Evolutionary conservation across 2,329 filamentous ascomycete genomes (phyloP).

Genomic region (Claviceps sp.): DNA sequence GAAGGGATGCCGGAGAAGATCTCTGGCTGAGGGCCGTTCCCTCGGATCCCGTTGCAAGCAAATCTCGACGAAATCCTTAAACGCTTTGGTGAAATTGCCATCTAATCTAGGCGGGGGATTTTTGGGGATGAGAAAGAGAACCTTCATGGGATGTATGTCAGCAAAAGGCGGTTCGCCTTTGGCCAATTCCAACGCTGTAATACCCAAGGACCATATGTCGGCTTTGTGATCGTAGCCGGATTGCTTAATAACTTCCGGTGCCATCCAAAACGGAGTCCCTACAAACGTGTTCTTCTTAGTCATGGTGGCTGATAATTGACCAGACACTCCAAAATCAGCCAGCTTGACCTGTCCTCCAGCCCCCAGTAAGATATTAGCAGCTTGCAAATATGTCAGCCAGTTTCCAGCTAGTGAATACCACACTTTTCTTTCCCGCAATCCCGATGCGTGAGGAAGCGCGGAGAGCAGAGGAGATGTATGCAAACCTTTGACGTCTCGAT

Average conservation of each 20-base stretch:
- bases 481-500: slow-evolving; percentile 85
- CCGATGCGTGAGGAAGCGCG: no score
- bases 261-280: slow-evolving; percentile 98
- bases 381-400: slow-evolving; percentile 27
- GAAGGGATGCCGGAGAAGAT: slow-evolving; percentile 81
- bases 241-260: slow-evolving; percentile 96
- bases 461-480: background rate
- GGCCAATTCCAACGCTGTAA: slow-evolving; percentile 84
- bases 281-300: slow-evolving; percentile 99
- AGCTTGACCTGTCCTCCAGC: slow-evolving; percentile 92
- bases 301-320: slow-evolving; percentile 93
- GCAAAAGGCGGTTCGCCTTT: slow-evolving; percentile 89
- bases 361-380: slow-evolving; percentile 82
- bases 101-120: slow-evolving; percentile 74
- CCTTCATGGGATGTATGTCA: slow-evolving; percentile 97
- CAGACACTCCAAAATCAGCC: slow-evolving; percentile 93
- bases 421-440: background rate
- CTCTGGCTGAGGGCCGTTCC: slow-evolving; percentile 74
- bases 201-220: slow-evolving; percentile 93
- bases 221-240: slow-evolving; percentile 96
- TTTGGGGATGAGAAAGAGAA: slow-evolving; percentile 90
- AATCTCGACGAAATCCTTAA: slow-evolving; percentile 73
- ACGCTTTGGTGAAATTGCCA: slow-evolving; percentile 67
- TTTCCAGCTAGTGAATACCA: background rate
- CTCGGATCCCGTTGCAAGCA: slow-evolving; percentile 82